Conservation (phyloP, 2,329 filamentous ascomycete species). For the Fusarium sp. region DNA sequence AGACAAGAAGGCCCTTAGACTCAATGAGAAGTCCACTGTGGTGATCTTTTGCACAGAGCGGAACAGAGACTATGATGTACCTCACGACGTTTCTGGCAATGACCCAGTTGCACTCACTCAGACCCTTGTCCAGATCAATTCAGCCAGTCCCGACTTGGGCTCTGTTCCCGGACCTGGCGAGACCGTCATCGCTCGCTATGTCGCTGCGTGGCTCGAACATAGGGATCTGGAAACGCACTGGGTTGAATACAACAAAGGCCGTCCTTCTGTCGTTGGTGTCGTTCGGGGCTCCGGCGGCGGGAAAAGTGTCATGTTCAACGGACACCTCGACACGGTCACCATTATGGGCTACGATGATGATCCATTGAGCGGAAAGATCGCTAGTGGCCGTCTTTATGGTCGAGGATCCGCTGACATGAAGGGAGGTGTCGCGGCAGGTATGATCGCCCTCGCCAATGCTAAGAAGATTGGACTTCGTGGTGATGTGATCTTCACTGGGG, state of each 20-base stretch:
- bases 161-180: slow-evolving; percentile 55
- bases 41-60: slow-evolving; percentile 72
- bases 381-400: slow-evolving; percentile 53
- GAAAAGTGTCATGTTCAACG: slow-evolving; percentile 60
- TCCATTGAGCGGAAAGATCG: slow-evolving; percentile 53
- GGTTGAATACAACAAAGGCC: slow-evolving; percentile 54
- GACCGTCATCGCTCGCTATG: slow-evolving; percentile 54
- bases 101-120: slow-evolving; percentile 55
- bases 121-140: slow-evolving; percentile 57
- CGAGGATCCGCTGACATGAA: slow-evolving; percentile 62
- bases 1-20: slow-evolving; percentile 46
- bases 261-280: slow-evolving; percentile 60
- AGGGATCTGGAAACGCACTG: slow-evolving; percentile 59
- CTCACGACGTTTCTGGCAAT: slow-evolving; percentile 51
- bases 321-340: slow-evolving; percentile 62
- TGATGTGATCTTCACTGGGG: slow-evolving; percentile 61
- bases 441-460: slow-evolving; percentile 51
- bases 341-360: slow-evolving; percentile 55
- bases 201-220: slow-evolving; percentile 59
- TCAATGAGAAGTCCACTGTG: slow-evolving; percentile 62
- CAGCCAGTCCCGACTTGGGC: slow-evolving; percentile 55
- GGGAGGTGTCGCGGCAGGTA: slow-evolving; percentile 55
- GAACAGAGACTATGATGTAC: slow-evolving; percentile 58
- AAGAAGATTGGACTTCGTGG: slow-evolving; percentile 52
- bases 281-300: slow-evolving; percentile 56